Evolutionary conservation across 148 eudicot genomes (phyloP), one percentile per base, ranked within the genome.

Genomic region (Nepenthes gracilis): DNA sequence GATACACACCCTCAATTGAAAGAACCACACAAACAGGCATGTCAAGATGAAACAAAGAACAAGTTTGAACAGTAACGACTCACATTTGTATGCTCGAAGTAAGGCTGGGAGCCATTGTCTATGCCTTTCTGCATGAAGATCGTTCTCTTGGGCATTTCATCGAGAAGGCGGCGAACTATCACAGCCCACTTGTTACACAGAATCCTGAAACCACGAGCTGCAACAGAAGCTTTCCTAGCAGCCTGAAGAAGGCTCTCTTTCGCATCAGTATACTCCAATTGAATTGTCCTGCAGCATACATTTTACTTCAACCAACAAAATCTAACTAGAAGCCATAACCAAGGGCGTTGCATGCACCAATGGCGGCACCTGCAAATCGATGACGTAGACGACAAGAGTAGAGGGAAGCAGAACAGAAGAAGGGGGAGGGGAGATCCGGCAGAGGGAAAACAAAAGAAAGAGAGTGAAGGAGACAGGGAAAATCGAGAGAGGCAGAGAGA

Each of bases 131-230:
- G 98, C 94, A 92, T 82, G 53, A 92, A 92, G 61, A 88, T 85
- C 35, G 96, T 92, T 70, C 98, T 84, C 71, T 92, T 96, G 35
- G 98, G 98, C 43, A 92, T 92, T 69, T 88, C 98, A 56, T 96
- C 98, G 47, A 88, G 76, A 37, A 92, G 80, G 63, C 88, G 70
- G 55, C 96, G 86, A 64, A 92, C 96, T 38, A 92, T 85, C 53
- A 92, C 84, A 64, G 94, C 96, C 98, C 96, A 92, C 71, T 92
- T 92, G 74, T 86, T 88, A 81, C 98, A 92, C 76, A 78, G 90
- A 67, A 85, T 84, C 70, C 96, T 80, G 69, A 92, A 92, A 35
- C 98, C 98, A 79, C 88, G 91, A 67, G 98, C 98, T 55, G 94
- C 85, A 58, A 73, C 70, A 60, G 98, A 96, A 35, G 96, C 98